phyloP scores from a whole-genome alignment of 2,329 filamentous ascomycete species.

The Westerdykella sp. region DNA sequence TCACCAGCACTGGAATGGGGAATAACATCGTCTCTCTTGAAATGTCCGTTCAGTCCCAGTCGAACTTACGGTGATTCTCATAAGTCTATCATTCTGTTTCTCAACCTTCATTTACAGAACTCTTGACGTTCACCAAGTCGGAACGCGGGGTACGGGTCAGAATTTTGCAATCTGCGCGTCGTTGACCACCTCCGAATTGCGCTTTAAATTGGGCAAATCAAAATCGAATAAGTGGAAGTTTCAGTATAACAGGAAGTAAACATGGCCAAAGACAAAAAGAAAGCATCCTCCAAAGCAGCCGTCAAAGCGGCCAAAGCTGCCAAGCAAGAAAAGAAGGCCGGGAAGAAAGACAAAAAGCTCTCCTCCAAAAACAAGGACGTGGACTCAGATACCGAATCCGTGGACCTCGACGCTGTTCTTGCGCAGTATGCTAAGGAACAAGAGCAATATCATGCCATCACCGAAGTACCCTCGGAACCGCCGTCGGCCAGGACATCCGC shows the following conservation, averaged over 20 bases:
- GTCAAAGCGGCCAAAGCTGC: slow-evolving; percentile 49
- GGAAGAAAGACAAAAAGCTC: slow-evolving; percentile 69
- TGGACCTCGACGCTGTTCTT: slow-evolving; percentile 87
- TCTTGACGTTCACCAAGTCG: too few species aligned
- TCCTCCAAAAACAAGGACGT: slow-evolving; percentile 66
- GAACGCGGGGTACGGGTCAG: too few species aligned
- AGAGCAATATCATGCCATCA: slow-evolving; percentile 89
- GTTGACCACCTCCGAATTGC: too few species aligned
- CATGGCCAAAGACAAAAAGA: slow-evolving; percentile 52
- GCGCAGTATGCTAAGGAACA: slow-evolving; percentile 88
- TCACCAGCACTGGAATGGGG: too few species aligned
- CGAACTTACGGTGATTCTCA: too few species aligned
- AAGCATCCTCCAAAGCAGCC: slow-evolving; percentile 44
- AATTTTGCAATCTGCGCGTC: too few species aligned
- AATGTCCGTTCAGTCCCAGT: too few species aligned
- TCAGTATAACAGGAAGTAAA: not conserved
- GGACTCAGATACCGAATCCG: slow-evolving; percentile 84
- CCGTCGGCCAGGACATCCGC: slow-evolving; percentile 74
- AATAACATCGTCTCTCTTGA: too few species aligned
- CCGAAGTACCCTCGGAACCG: slow-evolving; percentile 65
- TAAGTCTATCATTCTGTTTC: too few species aligned
- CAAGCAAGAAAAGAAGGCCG: slow-evolving; percentile 83
- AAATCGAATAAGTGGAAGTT: not conserved
- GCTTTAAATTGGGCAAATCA: too few species aligned
- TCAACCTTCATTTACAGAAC: too few species aligned